These are phyloP conservation scores for Ilex asprella DNA, from an alignment of 257 asterid genomes.

Conservation along the genomic window DNA sequence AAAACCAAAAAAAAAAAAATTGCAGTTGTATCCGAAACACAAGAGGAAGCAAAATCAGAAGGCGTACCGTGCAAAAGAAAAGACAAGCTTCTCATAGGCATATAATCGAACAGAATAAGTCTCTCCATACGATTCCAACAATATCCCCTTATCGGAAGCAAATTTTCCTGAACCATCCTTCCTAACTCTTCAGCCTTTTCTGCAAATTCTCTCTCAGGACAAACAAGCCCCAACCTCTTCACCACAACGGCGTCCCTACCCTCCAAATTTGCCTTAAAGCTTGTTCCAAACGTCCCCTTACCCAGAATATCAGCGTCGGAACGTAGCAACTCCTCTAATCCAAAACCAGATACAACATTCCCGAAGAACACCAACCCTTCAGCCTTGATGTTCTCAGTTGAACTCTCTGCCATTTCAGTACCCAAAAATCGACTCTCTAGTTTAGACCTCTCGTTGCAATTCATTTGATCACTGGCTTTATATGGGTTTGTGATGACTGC, in stretches of 20 bases:
- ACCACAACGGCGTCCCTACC: background rate
- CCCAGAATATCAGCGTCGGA: background rate
- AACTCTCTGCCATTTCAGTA: background rate
- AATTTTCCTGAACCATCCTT: background rate
- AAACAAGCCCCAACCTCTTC: background rate
- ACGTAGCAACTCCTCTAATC: background rate
- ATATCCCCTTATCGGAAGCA: background rate
- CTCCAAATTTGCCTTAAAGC: background rate
- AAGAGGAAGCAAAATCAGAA: background rate
- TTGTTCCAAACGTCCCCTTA: background rate
- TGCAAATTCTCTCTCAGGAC: background rate
- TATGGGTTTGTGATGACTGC: too few relatives aligned
- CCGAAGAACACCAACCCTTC: background rate
- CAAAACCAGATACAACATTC: background rate
- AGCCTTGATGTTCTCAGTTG: background rate
- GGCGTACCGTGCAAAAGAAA: background rate
- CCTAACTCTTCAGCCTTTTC: background rate
- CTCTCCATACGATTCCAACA: background rate
- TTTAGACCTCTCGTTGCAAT: too few relatives aligned
- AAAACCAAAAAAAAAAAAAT: too few relatives aligned
- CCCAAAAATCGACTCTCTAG: background rate
- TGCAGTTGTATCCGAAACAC: too few relatives aligned
- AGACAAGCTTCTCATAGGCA: background rate
- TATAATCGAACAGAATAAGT: background rate
- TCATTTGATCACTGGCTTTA: too few relatives aligned